Base-by-base conservation (phyloP, 331 rosid genomes). In the Quercus tomentella region DNA sequence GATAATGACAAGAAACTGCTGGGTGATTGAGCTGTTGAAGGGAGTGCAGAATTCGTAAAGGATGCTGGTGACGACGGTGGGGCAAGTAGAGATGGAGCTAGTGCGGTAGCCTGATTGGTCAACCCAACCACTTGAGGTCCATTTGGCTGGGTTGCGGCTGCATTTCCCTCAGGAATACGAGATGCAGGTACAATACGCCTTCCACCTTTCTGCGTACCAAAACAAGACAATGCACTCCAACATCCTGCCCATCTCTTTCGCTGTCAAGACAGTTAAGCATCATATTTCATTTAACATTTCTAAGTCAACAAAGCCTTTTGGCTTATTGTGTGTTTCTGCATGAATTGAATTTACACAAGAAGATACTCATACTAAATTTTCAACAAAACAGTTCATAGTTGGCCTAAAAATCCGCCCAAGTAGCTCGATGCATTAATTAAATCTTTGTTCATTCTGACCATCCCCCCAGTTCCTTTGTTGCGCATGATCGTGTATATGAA, bases 51-150 rank as follows among this genome's bases (percentile, higher is more conserved):
- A 77, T 93, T 94, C 28, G 98, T 82, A 80, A 93, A 93, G 35
- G 99, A 93, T 68, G 98, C 97, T 18, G 99, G 99, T 54, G 99
- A 96, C 52, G 99, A 96, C 33, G 99, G 99, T 2, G 98, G 99
- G 69, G 99, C 99, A 41, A 93, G 83, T 77, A 96, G 99, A 65
- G 98, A 93, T 71, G 96, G 98, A 82, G 88, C 96, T 37, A 95
- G 74, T 30, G 88, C 89, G 2, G 99, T 86, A 73, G 87, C 89
- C 86, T 96, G 99, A 85, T 86, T 89, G 56, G 89, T 73, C 84
- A 91, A 73, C 63, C 98, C 96, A 37, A 72, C 84, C 22, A 79
- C 88, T 75, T 90, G 98, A 75, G 94, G 90, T 22, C 97, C 97
- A 87, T 93, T 93, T 58, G 90, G 92, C 79, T 93, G 99, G 62